phyloP scores from a whole-genome alignment of 306 rosid genomes.

The Cucurbita argyrosperma region DNA sequence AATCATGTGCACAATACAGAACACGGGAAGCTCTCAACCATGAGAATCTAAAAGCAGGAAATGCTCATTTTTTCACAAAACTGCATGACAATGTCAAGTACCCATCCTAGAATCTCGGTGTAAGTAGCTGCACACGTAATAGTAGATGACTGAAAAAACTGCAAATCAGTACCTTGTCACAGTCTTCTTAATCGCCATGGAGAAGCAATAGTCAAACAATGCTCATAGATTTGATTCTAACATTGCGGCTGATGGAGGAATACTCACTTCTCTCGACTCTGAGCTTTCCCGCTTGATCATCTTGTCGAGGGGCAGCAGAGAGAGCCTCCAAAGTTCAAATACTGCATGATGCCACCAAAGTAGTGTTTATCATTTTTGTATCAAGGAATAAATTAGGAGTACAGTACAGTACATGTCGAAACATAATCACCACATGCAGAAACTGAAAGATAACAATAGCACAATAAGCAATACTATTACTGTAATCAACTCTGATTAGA shows the following conservation, averaged over 20 bases:
- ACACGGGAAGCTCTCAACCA: not conserved
- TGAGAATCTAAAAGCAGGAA: not conserved
- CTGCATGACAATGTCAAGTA: not conserved
- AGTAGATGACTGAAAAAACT: not conserved
- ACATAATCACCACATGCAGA: not conserved
- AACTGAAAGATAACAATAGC: not conserved
- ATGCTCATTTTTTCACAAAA: not conserved
- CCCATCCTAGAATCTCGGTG: not conserved
- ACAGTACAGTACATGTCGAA: not conserved
- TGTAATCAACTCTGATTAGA: not conserved
- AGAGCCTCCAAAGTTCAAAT: not conserved
- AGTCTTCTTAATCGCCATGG: not conserved
- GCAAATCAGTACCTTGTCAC: not conserved
- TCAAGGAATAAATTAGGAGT: not conserved
- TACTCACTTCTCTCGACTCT: not conserved
- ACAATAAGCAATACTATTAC: not conserved
- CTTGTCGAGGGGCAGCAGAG: not conserved
- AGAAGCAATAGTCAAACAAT: not conserved
- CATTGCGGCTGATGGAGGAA: not conserved
- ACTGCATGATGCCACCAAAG: not conserved
- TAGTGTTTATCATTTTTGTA: not conserved
- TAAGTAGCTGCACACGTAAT: not conserved
- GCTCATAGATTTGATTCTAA: not conserved
- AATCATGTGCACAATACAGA: not conserved
- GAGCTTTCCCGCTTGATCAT: not conserved